These are phyloP conservation scores for Xylaria castorea DNA, from an alignment of 495 filamentous ascomycete species.

Conservation along the genomic window DNA sequence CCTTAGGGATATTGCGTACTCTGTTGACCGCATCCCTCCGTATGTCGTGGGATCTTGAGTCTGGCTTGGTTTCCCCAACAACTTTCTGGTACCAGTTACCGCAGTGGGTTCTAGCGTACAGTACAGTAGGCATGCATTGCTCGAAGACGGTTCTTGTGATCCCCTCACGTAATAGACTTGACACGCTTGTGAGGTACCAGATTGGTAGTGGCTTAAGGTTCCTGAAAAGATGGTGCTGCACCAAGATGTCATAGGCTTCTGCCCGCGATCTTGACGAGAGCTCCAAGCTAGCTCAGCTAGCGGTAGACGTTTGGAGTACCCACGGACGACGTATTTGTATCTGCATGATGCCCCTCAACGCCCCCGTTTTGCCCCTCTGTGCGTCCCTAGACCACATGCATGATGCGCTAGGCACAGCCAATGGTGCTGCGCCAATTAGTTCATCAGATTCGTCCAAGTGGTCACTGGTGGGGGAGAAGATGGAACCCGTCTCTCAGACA, in stretches of 20 bases:
- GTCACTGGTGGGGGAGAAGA: slow-evolving; percentile 6
- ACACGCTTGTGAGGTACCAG: slow-evolving; percentile 13
- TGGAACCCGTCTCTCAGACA: background rate
- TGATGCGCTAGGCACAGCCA: slow-evolving; percentile 17
- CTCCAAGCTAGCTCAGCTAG: slow-evolving; percentile 16
- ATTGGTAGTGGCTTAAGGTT: slow-evolving; percentile 20
- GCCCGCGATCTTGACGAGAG: slow-evolving; percentile 2
- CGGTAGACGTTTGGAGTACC: slow-evolving; percentile 21
- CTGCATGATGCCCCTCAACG: slow-evolving; percentile 26
- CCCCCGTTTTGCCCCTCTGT: slow-evolving; percentile 23
- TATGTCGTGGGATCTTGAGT: slow-evolving; percentile 21
- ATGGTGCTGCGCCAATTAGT: slow-evolving; percentile 21
- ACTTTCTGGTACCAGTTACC: slow-evolving; percentile 12
- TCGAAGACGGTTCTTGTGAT: slow-evolving; percentile 7
- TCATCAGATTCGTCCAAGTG: slow-evolving; percentile 10
- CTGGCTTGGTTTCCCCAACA: slow-evolving; percentile 5
- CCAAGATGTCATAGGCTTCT: slow-evolving; percentile 22
- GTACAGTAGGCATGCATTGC: slow-evolving; percentile 13
- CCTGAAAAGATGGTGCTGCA: slow-evolving; percentile 4
- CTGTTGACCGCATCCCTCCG: background rate
- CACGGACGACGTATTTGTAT: slow-evolving; percentile 23
- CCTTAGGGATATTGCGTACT: too few relatives aligned
- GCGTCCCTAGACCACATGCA: slow-evolving; percentile 7
- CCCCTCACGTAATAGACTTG: slow-evolving; percentile 16
- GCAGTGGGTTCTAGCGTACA: slow-evolving; percentile 10